A percentile compares a stretch with the other conserved stretches of the same genome.
phyloP scores from a whole-genome alignment of 2,329 filamentous ascomycete genomes.

The Fusarium tuaranense region DNA sequence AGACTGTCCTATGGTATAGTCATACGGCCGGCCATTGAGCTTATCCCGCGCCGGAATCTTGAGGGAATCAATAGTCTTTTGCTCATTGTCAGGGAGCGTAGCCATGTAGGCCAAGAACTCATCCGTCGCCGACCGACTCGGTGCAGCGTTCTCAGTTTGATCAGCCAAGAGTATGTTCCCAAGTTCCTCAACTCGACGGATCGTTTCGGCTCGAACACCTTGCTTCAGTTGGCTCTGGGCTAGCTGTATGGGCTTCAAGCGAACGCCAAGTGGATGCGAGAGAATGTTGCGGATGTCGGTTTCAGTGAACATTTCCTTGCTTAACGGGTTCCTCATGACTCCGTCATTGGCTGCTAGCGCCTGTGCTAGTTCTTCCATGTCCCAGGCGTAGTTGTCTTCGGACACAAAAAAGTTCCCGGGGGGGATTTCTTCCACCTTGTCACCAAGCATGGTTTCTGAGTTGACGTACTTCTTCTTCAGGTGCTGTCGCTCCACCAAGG shows the following conservation, averaged over 20 bases:
- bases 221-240: slow-evolving; percentile 6
- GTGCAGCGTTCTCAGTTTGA: background rate
- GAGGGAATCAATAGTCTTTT: slow-evolving; percentile 3
- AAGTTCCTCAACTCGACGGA: background rate
- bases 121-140: slow-evolving; percentile 3
- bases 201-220: background rate
- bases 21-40: background rate
- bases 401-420: background rate
- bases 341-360: slow-evolving; percentile 1
- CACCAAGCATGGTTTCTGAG: slow-evolving; percentile 1
- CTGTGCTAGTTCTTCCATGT: background rate
- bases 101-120: slow-evolving; percentile 4
- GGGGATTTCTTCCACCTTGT: background rate
- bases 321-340: slow-evolving; percentile 3
- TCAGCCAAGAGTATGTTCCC: slow-evolving; percentile 1
- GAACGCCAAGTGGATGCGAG: background rate
- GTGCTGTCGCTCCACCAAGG: slow-evolving; percentile 1
- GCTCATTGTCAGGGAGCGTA: background rate
- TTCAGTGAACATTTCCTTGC: slow-evolving; percentile 6
- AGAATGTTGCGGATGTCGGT: background rate
- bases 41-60: slow-evolving; percentile 3
- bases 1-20: slow-evolving; percentile 5
- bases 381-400: slow-evolving; percentile 1
- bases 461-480: slow-evolving; percentile 8
- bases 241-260: slow-evolving; percentile 2